phyloP scores from a whole-genome alignment of 2,329 filamentous ascomycete genomes.

The Didymella exigua region DNA sequence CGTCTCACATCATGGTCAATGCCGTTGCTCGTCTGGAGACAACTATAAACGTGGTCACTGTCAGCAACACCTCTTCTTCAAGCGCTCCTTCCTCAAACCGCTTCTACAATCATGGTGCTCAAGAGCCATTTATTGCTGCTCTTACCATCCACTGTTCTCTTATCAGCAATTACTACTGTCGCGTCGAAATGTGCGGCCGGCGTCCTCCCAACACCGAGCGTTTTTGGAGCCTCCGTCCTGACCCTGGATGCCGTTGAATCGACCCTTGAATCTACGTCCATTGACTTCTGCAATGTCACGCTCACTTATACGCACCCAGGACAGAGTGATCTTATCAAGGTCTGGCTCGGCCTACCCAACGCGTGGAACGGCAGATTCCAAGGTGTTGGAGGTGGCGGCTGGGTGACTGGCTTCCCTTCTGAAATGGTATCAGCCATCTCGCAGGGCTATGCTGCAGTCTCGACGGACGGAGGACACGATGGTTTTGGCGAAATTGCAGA shows the following conservation, averaged over 20 bases:
- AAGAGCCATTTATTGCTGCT: not conserved
- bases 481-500: not conserved
- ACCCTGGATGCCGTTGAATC: slow-evolving; percentile 1
- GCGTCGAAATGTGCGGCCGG: not conserved
- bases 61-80: not conserved
- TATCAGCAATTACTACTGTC: not conserved
- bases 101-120: not conserved
- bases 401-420: slow-evolving; percentile 25
- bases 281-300: slow-evolving; percentile 28
- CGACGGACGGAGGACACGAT: slow-evolving; percentile 31
- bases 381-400: slow-evolving; percentile 34
- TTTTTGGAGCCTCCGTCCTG: slow-evolving; percentile 1
- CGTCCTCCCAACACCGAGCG: slow-evolving; percentile 4
- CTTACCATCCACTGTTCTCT: not conserved
- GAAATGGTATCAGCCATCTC: slow-evolving; percentile 20
- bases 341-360: slow-evolving; percentile 22
- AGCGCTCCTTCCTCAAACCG: not conserved
- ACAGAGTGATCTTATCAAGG: slow-evolving; percentile 22
- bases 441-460: slow-evolving; percentile 30
- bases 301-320: slow-evolving; percentile 27
- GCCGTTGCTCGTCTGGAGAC: not conserved
- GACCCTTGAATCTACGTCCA: not conserved
- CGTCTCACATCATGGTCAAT: not conserved
- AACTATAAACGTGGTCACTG: not conserved
- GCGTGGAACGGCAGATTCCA: slow-evolving; percentile 34